phyloP scores from a whole-genome alignment of 83 land plant genomes.

The Picea mariana region DNA sequence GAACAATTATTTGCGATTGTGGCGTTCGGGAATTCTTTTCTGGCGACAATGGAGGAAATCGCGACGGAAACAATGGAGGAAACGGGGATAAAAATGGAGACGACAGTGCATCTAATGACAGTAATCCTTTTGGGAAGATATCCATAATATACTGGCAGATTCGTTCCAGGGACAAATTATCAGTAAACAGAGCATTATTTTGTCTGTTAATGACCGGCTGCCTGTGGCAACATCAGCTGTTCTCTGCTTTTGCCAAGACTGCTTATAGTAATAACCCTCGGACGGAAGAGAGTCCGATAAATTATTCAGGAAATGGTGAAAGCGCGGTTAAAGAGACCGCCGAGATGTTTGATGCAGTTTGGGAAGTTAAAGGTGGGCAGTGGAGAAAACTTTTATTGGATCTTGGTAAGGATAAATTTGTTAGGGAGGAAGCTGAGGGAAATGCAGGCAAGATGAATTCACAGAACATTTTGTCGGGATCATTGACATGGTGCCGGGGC shows the following conservation, averaged over 20 bases:
- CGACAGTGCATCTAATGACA: not conserved
- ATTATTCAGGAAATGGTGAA: not conserved
- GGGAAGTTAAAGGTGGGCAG: constrained; percentile 80
- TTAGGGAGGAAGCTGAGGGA: constrained; percentile 15
- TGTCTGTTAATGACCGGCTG: not conserved
- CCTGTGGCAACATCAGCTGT: constrained; percentile 9
- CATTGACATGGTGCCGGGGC: not conserved
- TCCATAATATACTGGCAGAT: constrained; percentile 11
- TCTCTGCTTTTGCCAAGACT: constrained; percentile 11
- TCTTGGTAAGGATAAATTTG: constrained; percentile 50
- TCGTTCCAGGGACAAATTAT: not conserved
- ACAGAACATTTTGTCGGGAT: not conserved
- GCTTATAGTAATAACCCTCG: not conserved
- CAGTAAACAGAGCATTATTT: not conserved
- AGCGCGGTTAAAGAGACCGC: constrained; percentile 5
- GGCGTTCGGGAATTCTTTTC: not conserved
- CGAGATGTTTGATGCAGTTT: constrained; percentile 30
- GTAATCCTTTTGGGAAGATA: not conserved
- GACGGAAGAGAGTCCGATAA: not conserved
- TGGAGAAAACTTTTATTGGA: constrained; percentile 56
- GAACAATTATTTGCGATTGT: not conserved
- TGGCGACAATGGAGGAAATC: not conserved
- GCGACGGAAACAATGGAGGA: constrained; percentile 1
- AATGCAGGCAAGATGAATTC: not conserved
- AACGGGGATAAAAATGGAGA: not conserved